Conservation (phyloP, 2,329 filamentous ascomycete genomes). For the Scedosporium minutisporum region DNA sequence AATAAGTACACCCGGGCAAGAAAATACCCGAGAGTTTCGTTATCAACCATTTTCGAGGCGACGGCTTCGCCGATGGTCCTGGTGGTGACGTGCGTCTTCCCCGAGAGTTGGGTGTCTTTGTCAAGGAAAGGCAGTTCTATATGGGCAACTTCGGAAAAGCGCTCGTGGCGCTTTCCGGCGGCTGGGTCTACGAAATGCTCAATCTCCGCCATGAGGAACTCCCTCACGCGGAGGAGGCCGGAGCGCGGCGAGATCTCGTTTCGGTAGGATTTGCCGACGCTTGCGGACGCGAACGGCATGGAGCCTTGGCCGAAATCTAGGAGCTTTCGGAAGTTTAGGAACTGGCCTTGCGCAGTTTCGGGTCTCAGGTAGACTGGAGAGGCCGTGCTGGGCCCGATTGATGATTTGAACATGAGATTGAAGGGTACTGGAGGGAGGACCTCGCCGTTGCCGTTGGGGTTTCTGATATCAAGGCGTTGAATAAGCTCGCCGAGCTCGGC, state of each 20-base stretch:
- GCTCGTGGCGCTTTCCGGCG: slow-evolving; percentile 85
- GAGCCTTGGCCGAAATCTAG: slow-evolving; percentile 90
- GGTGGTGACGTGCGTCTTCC: slow-evolving; percentile 65
- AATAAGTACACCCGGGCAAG: slow-evolving; percentile 88
- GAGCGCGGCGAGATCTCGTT: slow-evolving; percentile 94
- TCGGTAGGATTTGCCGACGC: slow-evolving; percentile 94
- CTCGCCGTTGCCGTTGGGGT: slow-evolving; percentile 68
- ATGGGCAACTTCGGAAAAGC: slow-evolving; percentile 78
- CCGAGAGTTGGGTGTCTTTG: slow-evolving; percentile 74
- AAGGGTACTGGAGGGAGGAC: slow-evolving; percentile 78
- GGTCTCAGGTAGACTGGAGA: slow-evolving; percentile 77
- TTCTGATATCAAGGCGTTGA: slow-evolving; percentile 79
- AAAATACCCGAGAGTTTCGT: slow-evolving; percentile 97
- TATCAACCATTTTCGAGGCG: slow-evolving; percentile 73
- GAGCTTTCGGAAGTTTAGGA: slow-evolving; percentile 92
- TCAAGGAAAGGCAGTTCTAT: slow-evolving; percentile 77
- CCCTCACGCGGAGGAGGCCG: slow-evolving; percentile 85
- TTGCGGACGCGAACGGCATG: slow-evolving; percentile 96
- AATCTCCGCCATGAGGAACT: slow-evolving; percentile 98
- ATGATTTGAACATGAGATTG: slow-evolving; percentile 98
- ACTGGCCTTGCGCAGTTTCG: slow-evolving; percentile 96
- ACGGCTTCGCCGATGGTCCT: slow-evolving; percentile 83
- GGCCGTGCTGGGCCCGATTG: slow-evolving; percentile 87
- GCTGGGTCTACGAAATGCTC: slow-evolving; percentile 96
- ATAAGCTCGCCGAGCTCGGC: slow-evolving; percentile 80